Base-by-base conservation (phyloP, 176 grass and related monocot genomes). In the bread wheat (Triticum aestivum) region DNA sequence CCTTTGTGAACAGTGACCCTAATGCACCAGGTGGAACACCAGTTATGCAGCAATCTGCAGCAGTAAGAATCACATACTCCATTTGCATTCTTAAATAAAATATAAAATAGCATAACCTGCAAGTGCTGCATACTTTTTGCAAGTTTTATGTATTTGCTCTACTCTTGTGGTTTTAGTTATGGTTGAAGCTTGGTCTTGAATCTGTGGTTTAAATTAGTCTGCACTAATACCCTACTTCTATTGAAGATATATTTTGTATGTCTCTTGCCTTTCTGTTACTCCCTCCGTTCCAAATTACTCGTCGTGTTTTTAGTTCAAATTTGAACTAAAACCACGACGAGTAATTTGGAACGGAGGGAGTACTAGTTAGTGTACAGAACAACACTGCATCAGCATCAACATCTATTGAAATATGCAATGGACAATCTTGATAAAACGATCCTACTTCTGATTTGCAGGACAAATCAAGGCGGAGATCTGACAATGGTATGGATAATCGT, bases 11-110 rank as follows among this genome's bases (percentile, higher is more conserved):
- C 90, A 99, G 97, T 42, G 94, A 99, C 73, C 90, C 89, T 39
- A 97, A 93, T 84, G 97, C 97, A 75, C 97, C 97, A 84, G 97
- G 97, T 86, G 97, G 97, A 86, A 97, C 90, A 24, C 97, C 97
- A 78, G 89, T 99, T 70, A 99, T 99, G 97, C 97, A 99, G 73
- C 97, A 97, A 81, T 77, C 92, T 90, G 94, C 85, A 83, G 89
- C 79, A 74, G 97, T 99, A 99, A 85, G 89, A 66, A 82, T 3
- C 42, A 24, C 13, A 34, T 11, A 88, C 51, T 33, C 5, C 13
- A 78, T 33, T 21, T 82, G 56, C 35, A 64, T 81, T 2, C 12
- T 76, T 65, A 42, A 39, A 64, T 81, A 77, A 76, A 77, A 20
- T 77, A 77, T 56, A 11, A 41, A 76, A 42, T 49, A 73, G 18